Conservation (phyloP, 441 rosid species). For the Brassica hybrid region DNA sequence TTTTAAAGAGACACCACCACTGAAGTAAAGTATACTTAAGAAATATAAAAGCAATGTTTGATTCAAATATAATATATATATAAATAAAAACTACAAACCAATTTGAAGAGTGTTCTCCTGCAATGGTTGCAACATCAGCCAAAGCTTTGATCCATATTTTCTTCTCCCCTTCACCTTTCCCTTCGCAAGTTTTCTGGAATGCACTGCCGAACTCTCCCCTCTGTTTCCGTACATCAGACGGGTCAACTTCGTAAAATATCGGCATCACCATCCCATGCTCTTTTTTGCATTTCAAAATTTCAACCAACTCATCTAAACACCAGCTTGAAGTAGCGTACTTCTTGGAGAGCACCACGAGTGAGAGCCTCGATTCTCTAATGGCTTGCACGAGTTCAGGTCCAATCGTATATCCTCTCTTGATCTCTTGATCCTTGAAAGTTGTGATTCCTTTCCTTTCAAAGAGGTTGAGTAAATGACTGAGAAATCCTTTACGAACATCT, state of each 20-base stretch:
- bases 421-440: background rate
- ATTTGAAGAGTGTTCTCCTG: background rate
- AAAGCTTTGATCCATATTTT: constrained; percentile 6
- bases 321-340: background rate
- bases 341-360: background rate
- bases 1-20: no score
- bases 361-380: background rate
- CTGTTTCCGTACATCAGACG: background rate
- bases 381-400: background rate
- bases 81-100: background rate
- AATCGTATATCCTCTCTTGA: background rate
- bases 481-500: background rate
- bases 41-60: background rate
- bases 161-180: background rate
- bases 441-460: constrained; percentile 8
- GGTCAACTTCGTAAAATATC: background rate
- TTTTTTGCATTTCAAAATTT: background rate
- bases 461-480: background rate
- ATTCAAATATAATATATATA: background rate
- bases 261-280: background rate
- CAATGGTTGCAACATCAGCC: background rate
- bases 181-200: background rate
- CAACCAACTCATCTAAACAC: background rate
- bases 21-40: no score
- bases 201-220: background rate